Evolutionary conservation across 345 rosid species (phyloP), one percentile per base, ranked within the genome.

Genomic region (Geranium brycei): DNA sequence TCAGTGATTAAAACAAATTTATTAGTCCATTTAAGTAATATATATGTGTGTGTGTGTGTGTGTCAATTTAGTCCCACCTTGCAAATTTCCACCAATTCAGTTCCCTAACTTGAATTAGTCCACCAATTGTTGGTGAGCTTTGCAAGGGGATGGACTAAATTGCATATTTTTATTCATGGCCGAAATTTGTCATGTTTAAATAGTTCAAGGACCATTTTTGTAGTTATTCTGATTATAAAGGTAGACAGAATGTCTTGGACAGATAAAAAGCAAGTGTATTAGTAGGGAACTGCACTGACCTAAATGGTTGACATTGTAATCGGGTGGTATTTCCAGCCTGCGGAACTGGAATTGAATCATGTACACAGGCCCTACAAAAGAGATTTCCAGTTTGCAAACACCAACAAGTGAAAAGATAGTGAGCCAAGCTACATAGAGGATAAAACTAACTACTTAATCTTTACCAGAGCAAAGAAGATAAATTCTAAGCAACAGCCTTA

Each of bases 331-430:
- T 81, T 89, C 97, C 67, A 82, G 79, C 76, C 85, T 97, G 59
- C 97, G 99, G 68, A 93, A 90, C 80, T 87, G 90, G 71, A 93
- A 90, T 63, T 78, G 91, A 73, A 93, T 90, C 80, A 83, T 81
- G 80, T 87, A 85, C 67, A 92, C 83, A 62, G 87, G 89, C 75
- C 93, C 95, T 91, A 63, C 59, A 71, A 18, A 35, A 4, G 75
- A 67, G 57, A 31, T 0, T 51, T 62, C 23, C 5, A 62, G 15
- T 19, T 19, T 4, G 8, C 16, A 59, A 19, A 31, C 18, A 19
- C 28, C 38, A 17, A 41, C 19, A 66, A 17, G 7, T 35, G 57
- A 61, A 16, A 38, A 19, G 31, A 58, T 12, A 13, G 40, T 3
- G 6, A 59, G 40, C 31, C 23, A 23, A 18, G 16, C 17, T 17